A percentile compares a stretch with the other conserved stretches of the same genome.
Conservation (phyloP, 2,329 filamentous ascomycete genomes). For the Phaeosphaeria sp. region DNA sequence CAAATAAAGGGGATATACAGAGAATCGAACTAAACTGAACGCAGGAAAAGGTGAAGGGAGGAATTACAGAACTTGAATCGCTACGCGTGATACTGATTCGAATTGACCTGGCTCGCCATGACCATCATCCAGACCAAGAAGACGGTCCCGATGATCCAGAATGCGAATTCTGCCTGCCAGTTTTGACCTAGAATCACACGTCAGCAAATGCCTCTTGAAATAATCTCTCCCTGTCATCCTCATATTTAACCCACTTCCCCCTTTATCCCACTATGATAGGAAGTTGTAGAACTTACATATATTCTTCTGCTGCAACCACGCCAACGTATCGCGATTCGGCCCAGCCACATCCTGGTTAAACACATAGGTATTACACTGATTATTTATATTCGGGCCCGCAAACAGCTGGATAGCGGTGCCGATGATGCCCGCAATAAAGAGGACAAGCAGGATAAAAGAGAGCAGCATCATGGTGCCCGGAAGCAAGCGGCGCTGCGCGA, state of each 20-base stretch:
- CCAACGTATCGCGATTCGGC: slow-evolving; percentile 62
- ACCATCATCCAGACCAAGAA: slow-evolving; percentile 72
- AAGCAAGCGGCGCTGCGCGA: slow-evolving; percentile 62
- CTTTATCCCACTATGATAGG: too few relatives aligned
- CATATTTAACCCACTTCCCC: not conserved
- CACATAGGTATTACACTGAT: slow-evolving; percentile 65
- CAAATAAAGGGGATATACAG: not conserved
- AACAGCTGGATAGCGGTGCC: slow-evolving; percentile 69
- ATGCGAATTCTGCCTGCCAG: slow-evolving; percentile 69
- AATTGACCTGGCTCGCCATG: slow-evolving; percentile 64
- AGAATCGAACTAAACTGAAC: not conserved
- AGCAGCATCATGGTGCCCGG: slow-evolving; percentile 66
- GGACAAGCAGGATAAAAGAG: slow-evolving; percentile 66
- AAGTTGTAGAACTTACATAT: slow-evolving; percentile 58
- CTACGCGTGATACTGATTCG: slow-evolving; percentile 46
- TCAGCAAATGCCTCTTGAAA: slow-evolving; percentile 16
- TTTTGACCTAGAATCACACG: slow-evolving; percentile 55
- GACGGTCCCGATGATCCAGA: slow-evolving; percentile 68
- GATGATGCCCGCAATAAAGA: slow-evolving; percentile 68
- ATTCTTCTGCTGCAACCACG: slow-evolving; percentile 67
- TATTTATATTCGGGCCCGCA: slow-evolving; percentile 63
- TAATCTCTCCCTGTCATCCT: too few relatives aligned
- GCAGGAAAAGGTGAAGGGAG: not conserved
- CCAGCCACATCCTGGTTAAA: slow-evolving; percentile 54
- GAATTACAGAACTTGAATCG: not conserved